Percentiles rank a stretch among this genome's conserved stretches.
Evolutionary conservation across 352 stramenopile genomes (phyloP).

Genomic region (Phytophthora citrophthora): DNA sequence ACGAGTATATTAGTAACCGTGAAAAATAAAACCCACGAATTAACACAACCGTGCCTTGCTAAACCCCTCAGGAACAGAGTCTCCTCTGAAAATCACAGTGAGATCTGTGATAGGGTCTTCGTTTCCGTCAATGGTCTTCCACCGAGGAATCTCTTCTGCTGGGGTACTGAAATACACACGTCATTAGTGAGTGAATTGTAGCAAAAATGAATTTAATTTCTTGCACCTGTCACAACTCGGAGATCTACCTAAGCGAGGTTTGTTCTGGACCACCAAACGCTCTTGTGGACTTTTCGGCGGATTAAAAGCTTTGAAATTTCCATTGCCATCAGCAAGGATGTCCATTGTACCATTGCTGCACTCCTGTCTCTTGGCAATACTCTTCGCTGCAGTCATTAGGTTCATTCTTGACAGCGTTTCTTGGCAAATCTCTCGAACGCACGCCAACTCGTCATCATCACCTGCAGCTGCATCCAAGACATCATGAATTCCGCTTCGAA

Average conservation of each 20-base stretch:
- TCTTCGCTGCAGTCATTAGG: constrained; percentile 15
- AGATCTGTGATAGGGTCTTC: constrained; percentile 72
- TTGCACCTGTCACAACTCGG: constrained; percentile 42
- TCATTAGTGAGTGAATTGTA: background rate
- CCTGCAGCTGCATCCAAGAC: constrained; percentile 59
- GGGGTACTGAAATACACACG: constrained; percentile 1
- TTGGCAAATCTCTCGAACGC: constrained; percentile 73
- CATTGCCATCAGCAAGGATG: constrained; percentile 1
- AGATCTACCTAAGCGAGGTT: constrained; percentile 40
- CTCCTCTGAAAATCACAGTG: constrained; percentile 79
- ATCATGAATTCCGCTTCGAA: constrained; percentile 53
- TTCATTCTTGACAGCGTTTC: constrained; percentile 49
- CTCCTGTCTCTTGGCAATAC: constrained; percentile 7
- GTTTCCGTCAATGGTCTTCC: constrained; percentile 57
- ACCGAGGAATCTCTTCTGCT: constrained; percentile 32
- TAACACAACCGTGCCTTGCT: constrained; percentile 57
- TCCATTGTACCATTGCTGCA: constrained; percentile 2
- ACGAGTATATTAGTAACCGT: background rate
- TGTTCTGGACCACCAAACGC: constrained; percentile 47
- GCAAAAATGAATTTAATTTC: too few species aligned
- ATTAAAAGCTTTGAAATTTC: constrained; percentile 6
- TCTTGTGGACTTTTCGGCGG: constrained; percentile 68
- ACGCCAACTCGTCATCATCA: constrained; percentile 53
- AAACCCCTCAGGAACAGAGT: constrained; percentile 71
- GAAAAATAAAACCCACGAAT: background rate